Evolutionary conservation across 2,329 filamentous ascomycete species (phyloP).

Genomic region (Graphilbum ipis-grandicollis): DNA sequence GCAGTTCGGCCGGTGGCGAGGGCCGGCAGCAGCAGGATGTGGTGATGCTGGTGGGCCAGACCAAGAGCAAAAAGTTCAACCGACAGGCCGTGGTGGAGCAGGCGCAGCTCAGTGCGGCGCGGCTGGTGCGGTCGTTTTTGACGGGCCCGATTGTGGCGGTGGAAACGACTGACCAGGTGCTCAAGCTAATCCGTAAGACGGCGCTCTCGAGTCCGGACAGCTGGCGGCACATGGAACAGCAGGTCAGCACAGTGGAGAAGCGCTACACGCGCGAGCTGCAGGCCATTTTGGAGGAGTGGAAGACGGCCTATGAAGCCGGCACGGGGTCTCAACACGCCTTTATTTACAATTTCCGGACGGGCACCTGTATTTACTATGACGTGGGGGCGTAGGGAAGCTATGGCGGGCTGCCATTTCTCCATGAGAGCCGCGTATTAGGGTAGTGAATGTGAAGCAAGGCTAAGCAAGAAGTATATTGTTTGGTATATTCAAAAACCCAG

Average conservation of each 20-base stretch:
- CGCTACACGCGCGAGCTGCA: conserved; percentile 74
- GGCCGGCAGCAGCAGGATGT: conserved; percentile 44
- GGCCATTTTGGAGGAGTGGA: conserved; percentile 52
- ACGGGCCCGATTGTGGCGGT: conserved; percentile 72
- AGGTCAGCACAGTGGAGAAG: conserved; percentile 57
- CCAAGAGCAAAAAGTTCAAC: conserved; percentile 82
- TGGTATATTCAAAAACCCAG: too few species aligned
- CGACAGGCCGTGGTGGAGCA: conserved; percentile 74
- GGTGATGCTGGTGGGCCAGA: conserved; percentile 66
- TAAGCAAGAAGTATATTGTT: too few species aligned
- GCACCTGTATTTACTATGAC: conserved; percentile 74
- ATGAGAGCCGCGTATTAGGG: too few species aligned
- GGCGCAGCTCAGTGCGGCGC: conserved; percentile 39
- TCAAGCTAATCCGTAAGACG: conserved; percentile 60
- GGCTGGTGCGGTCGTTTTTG: conserved; percentile 52
- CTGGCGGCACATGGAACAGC: conserved; percentile 70
- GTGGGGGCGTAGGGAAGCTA: conserved; percentile 27
- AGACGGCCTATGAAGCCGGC: conserved; percentile 33
- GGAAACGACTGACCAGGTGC: conserved; percentile 69
- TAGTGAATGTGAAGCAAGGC: too few species aligned
- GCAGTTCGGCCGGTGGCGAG: conserved; percentile 13
- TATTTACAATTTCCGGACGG: conserved; percentile 81
- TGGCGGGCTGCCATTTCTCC: too few species aligned
- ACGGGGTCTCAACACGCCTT: conserved; percentile 54
- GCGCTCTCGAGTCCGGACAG: conserved; percentile 63